Base-by-base conservation (phyloP, 1,284 basidiomycete species). In the Sporisorium reilianum region DNA sequence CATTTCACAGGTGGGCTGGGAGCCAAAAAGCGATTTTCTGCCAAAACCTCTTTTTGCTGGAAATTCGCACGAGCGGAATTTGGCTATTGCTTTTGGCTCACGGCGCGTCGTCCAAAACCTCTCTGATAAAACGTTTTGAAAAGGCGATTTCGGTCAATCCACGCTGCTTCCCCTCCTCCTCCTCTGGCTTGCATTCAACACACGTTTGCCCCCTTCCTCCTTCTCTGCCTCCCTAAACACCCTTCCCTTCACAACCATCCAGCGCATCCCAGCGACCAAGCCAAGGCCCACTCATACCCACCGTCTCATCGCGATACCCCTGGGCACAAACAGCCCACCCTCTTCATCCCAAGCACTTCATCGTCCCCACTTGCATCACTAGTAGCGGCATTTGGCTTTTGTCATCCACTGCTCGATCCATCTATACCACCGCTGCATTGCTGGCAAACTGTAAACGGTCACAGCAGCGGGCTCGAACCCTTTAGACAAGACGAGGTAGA, bases 221-320 rank as follows among this genome's bases (percentile, higher is more conserved):
- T 30, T 5, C 6, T 30, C 11, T 20, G 26, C 26, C 26, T 22
- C 40, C 30, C 32, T 23, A n/a, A 5, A 36, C 34, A 36, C 23
- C 22, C 23, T 8, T 20, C 28, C 5, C 18, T 34, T 16, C 25
- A 1, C 34, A 30, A 30, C 12, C 20, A 36, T 38, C 23, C n/a
- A 40, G 18, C 36, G 40, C 16, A 57, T 20, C n/a, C 38, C 41
- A 28, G n/a, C 26, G 46, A 48, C 20, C 46, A 32, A 16, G 32
- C 11, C 51, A 44, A 30, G 23, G 9, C n/a, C 22, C 42, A 34
- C 26, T 18, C 55, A 64, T 64, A 56, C 62, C 55, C 62, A 53
- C 55, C 38, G 20, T 36, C 20, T 51, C 28, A 49, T 42, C 5
- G 36, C 51, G 55, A 64, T 58, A 64, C 55, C 51, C 62, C 16